Evolutionary conservation across 2,329 filamentous ascomycete species (phyloP).

Genomic region (Aspergillus quadricinctus): DNA sequence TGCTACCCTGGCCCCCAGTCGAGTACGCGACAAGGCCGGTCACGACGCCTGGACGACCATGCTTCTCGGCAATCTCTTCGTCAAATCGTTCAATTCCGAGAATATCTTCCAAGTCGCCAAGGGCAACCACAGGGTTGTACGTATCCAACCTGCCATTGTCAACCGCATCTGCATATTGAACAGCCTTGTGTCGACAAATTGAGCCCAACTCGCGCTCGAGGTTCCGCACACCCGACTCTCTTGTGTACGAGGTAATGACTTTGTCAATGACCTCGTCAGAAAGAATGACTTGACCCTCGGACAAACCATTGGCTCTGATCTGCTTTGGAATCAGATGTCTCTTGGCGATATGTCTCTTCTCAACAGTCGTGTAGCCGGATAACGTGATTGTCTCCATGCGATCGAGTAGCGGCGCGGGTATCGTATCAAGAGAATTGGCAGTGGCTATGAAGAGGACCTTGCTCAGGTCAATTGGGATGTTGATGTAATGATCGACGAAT

Average conservation of each 20-base stretch:
- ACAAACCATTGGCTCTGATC: conserved; percentile 81
- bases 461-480: conserved; percentile 90
- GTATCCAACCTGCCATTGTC: conserved; percentile 64
- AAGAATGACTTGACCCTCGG: conserved; percentile 68
- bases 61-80: conserved; percentile 89
- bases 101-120: conserved; percentile 82
- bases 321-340: conserved; percentile 96
- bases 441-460: conserved; percentile 98
- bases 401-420: conserved; percentile 87
- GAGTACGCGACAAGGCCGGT: conserved; percentile 95
- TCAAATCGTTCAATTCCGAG: conserved; percentile 91
- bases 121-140: conserved; percentile 69
- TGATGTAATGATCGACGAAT: conserved; percentile 94
- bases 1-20: conserved; percentile 86
- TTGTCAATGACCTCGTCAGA: conserved; percentile 84
- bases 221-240: conserved; percentile 92
- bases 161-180: conserved; percentile 87
- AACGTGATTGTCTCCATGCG: conserved; percentile 95
- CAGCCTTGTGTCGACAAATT: conserved; percentile 90
- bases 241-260: conserved; percentile 93
- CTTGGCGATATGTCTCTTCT: conserved; percentile 92
- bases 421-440: conserved; percentile 90
- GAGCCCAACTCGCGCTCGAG: conserved; percentile 92
- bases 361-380: conserved; percentile 91
- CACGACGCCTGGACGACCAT: conserved; percentile 79